phyloP scores from a whole-genome alignment of 306 rosid genomes.

The Argentina anserina region DNA sequence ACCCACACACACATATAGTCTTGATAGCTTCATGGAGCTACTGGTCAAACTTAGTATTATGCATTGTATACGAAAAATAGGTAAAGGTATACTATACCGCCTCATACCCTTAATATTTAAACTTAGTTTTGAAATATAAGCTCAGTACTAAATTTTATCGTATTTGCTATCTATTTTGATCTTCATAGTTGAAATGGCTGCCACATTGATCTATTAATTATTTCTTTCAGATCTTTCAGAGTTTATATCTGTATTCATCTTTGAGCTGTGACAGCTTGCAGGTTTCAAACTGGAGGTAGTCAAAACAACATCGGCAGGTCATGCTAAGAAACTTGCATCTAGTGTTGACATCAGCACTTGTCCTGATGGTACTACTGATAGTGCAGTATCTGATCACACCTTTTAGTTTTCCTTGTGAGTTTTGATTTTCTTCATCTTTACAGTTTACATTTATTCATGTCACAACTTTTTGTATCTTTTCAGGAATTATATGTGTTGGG shows the following conservation, averaged over 20 bases:
- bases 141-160: background rate
- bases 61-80: background rate
- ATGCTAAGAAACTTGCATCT: slow-evolving; percentile 85
- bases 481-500: slow-evolving; percentile 98
- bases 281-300: slow-evolving; percentile 95
- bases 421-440: slow-evolving; percentile 24
- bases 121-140: background rate
- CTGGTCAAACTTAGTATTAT: background rate
- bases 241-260: slow-evolving; percentile 18
- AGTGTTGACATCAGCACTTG: slow-evolving; percentile 85
- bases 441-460: slow-evolving; percentile 6
- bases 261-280: slow-evolving; percentile 81
- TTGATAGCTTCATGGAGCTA: background rate
- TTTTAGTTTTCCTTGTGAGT: slow-evolving; percentile 23
- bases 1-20: background rate
- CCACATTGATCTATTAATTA: background rate
- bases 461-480: slow-evolving; percentile 22
- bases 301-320: slow-evolving; percentile 92
- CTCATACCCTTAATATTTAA: background rate
- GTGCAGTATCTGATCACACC: slow-evolving; percentile 13
- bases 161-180: background rate
- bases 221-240: slow-evolving; percentile 12
- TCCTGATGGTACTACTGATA: slow-evolving; percentile 76
- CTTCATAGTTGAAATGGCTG: slow-evolving; percentile 5
- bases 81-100: background rate